Evolutionary conservation across 2,329 filamentous ascomycete genomes (phyloP).

Genomic region (Verticillium nonalfalfae): DNA sequence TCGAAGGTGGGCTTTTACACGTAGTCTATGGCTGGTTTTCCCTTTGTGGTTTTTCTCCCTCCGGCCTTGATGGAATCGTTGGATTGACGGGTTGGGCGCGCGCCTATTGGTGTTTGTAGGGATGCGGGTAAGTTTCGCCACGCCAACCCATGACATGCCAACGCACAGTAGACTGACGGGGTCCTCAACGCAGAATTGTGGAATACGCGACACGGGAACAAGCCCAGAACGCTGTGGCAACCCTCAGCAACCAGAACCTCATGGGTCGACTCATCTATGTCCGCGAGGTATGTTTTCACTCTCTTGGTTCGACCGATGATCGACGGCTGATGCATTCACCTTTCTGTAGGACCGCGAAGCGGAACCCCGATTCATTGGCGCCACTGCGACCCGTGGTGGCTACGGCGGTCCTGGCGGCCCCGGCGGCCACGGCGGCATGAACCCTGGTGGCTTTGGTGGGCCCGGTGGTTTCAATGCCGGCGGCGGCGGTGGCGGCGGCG

Average conservation of each 20-base stretch:
- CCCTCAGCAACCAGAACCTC: slow-evolving; percentile 97
- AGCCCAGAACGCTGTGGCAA: slow-evolving; percentile 94
- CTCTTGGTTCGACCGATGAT: not conserved
- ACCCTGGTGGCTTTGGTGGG: slow-evolving; percentile 48
- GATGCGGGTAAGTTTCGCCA: slow-evolving; percentile 83
- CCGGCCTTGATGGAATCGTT: slow-evolving; percentile 76
- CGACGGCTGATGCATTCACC: slow-evolving; percentile 12
- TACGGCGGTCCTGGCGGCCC: slow-evolving; percentile 47
- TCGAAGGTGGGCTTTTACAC: slow-evolving; percentile 99
- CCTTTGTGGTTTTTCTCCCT: slow-evolving; percentile 56
- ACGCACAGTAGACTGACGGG: slow-evolving; percentile 21
- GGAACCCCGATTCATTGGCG: slow-evolving; percentile 89
- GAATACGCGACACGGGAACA: slow-evolving; percentile 99
- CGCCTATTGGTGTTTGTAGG: slow-evolving; percentile 90
- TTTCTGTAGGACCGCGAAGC: slow-evolving; percentile 80
- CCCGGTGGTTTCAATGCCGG: slow-evolving; percentile 39
- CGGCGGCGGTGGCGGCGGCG: slow-evolving; percentile 45
- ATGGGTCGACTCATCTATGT: slow-evolving; percentile 99
- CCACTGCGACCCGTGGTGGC: slow-evolving; percentile 58
- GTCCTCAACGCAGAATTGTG: slow-evolving; percentile 70
- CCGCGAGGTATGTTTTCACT: slow-evolving; percentile 65
- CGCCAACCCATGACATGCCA: not conserved
- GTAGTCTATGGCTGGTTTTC: slow-evolving; percentile 81
- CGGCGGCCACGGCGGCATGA: slow-evolving; percentile 44
- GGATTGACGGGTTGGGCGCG: slow-evolving; percentile 97